Percentiles rank a stretch among this genome's conserved stretches.
Conservation (phyloP, 768 basidiomycete genomes). For the Thelephora ganbajun region DNA sequence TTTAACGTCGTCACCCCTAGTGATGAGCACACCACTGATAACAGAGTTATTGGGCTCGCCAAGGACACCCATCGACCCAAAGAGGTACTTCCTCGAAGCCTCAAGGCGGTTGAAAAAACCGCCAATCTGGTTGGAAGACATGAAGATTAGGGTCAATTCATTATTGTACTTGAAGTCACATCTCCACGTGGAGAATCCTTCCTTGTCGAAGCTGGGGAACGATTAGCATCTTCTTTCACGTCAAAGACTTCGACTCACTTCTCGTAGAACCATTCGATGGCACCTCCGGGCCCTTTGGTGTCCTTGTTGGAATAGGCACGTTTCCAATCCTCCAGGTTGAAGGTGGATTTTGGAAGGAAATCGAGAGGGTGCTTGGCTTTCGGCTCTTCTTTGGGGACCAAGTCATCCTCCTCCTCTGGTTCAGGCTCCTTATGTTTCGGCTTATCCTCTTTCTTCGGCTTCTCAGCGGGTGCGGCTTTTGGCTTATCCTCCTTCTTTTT, state of each 20-base stretch:
- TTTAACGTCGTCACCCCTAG: slow-evolving; percentile 63
- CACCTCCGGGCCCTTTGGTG: slow-evolving; percentile 69
- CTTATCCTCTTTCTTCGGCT: slow-evolving; percentile 39
- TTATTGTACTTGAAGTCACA: slow-evolving; percentile 96
- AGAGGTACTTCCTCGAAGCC: slow-evolving; percentile 92
- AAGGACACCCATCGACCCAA: slow-evolving; percentile 86
- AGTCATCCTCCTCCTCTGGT: slow-evolving; percentile 55
- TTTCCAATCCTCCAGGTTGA: slow-evolving; percentile 96
- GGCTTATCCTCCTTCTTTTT: slow-evolving; percentile 31
- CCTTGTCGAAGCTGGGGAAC: slow-evolving; percentile 58
- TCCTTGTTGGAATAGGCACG: slow-evolving; percentile 96
- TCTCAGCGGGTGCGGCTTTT: slow-evolving; percentile 21
- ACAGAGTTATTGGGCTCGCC: slow-evolving; percentile 65
- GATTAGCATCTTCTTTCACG: neutral
- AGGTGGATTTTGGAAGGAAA: slow-evolving; percentile 70
- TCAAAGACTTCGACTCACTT: slow-evolving; percentile 39
- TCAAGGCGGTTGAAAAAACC: slow-evolving; percentile 98
- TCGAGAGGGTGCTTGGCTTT: slow-evolving; percentile 94
- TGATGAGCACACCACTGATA: slow-evolving; percentile 73
- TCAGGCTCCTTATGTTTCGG: slow-evolving; percentile 50
- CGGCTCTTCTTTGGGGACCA: slow-evolving; percentile 60
- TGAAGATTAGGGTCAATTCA: slow-evolving; percentile 85
- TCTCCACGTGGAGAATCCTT: slow-evolving; percentile 84
- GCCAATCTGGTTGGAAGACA: slow-evolving; percentile 87
- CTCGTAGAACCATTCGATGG: slow-evolving; percentile 94